Percentiles rank a stretch among this genome's conserved stretches.
These are phyloP conservation scores for Tausonia pullulans DNA, from an alignment of 1,284 basidiomycete genomes.

Conservation along the genomic window DNA sequence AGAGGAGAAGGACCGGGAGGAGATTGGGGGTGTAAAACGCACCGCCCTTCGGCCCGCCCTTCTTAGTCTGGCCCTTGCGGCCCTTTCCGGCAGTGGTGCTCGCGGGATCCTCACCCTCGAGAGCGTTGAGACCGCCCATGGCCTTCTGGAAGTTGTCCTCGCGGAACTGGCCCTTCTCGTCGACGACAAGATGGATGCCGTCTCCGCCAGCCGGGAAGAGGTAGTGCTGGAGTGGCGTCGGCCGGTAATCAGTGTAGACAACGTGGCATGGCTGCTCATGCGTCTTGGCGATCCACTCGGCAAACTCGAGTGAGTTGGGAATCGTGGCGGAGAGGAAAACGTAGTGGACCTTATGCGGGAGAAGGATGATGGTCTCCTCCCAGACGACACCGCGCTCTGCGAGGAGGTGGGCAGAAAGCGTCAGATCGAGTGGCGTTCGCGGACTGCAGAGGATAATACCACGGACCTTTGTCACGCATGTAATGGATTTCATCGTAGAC, in stretches of 20 bases:
- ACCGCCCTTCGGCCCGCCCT: constrained; percentile 83
- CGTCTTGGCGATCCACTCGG: constrained; percentile 95
- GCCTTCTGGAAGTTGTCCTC: constrained; percentile 98
- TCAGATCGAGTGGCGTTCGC: neutral
- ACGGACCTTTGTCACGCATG: constrained; percentile 76
- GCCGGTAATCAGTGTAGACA: constrained; percentile 98
- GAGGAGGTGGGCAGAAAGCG: neutral
- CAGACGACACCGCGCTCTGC: constrained; percentile 48
- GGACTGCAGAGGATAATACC: neutral
- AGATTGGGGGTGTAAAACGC: neutral
- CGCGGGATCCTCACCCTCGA: constrained; percentile 83
- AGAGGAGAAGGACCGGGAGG: neutral
- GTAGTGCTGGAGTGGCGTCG: constrained; percentile 96
- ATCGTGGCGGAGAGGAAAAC: constrained; percentile 99
- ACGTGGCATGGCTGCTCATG: constrained; percentile 98
- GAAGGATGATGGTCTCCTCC: constrained; percentile 83
- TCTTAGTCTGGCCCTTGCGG: constrained; percentile 77
- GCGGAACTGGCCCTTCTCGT: constrained; percentile 91
- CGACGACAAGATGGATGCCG: constrained; percentile 94
- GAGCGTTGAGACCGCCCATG: constrained; percentile 83
- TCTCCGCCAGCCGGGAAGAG: constrained; percentile 94
- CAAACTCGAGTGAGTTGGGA: constrained; percentile 99
- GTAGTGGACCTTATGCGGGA: constrained; percentile 91
- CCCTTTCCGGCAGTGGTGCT: constrained; percentile 70
- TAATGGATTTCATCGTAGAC: constrained; percentile 99